Percentiles rank a stretch among this genome's conserved stretches.
phyloP scores from a whole-genome alignment of 345 rosid genomes.

The Dimocarpus longan region DNA sequence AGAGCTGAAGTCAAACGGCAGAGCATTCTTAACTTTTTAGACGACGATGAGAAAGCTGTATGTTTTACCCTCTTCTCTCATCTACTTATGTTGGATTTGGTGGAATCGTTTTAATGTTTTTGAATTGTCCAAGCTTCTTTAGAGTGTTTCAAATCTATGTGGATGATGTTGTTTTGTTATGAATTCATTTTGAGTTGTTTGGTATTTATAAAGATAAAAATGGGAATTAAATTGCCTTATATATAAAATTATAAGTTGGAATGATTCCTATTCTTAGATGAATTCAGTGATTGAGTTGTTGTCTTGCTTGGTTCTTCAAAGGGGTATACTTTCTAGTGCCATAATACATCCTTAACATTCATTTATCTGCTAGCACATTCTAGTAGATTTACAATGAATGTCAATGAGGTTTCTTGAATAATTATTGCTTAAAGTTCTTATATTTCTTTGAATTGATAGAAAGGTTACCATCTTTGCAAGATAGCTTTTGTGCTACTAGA shows the following conservation, averaged over 20 bases:
- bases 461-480: not conserved
- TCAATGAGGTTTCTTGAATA: not conserved
- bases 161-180: not conserved
- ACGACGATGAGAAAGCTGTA: constrained; percentile 91
- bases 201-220: not conserved
- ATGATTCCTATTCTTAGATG: not conserved
- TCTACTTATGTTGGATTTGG: too few species aligned
- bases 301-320: not conserved
- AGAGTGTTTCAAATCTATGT: not conserved
- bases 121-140: too few species aligned
- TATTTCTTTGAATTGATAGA: not conserved
- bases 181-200: not conserved
- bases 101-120: too few species aligned
- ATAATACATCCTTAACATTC: not conserved
- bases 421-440: not conserved
- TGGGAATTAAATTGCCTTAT: not conserved
- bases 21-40: constrained; percentile 77
- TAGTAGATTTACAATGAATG: not conserved
- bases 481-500: not conserved
- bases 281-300: not conserved
- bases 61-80: constrained; percentile 25
- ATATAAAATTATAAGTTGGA: not conserved
- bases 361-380: not conserved
- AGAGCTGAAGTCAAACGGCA: constrained; percentile 93
- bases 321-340: not conserved